phyloP scores from a whole-genome alignment of 23 red algal species.

The Gracilaria vermiculophylla region DNA sequence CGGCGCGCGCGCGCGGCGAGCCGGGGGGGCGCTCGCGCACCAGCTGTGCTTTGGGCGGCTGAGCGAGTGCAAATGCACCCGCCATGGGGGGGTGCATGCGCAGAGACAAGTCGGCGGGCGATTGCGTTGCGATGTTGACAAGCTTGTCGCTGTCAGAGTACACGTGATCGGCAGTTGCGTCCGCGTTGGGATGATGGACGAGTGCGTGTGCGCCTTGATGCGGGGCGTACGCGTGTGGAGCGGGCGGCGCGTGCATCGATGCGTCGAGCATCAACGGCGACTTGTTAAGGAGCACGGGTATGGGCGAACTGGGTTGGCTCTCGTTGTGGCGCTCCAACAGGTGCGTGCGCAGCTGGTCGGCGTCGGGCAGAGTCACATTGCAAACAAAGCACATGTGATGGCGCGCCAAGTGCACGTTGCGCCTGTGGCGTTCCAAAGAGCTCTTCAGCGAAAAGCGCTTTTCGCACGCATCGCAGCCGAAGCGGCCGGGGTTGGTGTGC shows the following conservation, averaged over 20 bases:
- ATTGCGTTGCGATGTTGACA: background rate
- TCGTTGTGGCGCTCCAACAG: background rate
- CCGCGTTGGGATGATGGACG: background rate
- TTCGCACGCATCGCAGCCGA: background rate
- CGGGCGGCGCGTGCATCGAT: background rate
- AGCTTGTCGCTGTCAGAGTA: background rate
- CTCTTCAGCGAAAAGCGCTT: conserved; percentile 22
- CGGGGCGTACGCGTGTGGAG: background rate
- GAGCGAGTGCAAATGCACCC: background rate
- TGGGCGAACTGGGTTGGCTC: background rate
- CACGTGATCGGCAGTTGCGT: background rate
- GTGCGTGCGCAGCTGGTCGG: background rate
- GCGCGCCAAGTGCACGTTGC: background rate
- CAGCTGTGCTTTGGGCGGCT: background rate
- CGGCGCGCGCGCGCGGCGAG: background rate
- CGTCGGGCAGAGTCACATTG: background rate
- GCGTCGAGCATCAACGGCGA: background rate
- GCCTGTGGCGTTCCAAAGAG: conserved; percentile 13
- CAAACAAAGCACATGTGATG: background rate
- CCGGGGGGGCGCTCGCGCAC: background rate
- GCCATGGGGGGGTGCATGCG: background rate
- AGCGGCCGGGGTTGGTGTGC: background rate
- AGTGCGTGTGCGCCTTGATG: background rate
- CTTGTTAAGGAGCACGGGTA: background rate
- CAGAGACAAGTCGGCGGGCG: background rate